Evolutionary conservation across 805 yeast species (phyloP).

Genomic region (Wickerhamomyces rabaulensis): DNA sequence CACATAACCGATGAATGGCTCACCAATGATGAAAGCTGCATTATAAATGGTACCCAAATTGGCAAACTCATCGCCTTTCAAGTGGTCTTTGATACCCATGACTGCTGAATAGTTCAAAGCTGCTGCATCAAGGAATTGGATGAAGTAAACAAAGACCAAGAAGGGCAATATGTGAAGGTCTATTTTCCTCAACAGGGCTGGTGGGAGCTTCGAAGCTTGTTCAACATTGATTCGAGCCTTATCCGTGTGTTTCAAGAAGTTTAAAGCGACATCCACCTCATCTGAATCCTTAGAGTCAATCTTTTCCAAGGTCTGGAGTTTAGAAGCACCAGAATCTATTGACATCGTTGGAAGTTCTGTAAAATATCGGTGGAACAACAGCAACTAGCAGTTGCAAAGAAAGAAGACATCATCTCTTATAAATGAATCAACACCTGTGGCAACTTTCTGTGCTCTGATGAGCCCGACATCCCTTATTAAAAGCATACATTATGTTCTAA

Average conservation of each 20-base stretch:
- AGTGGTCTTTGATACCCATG: constrained; percentile 51
- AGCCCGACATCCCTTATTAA: background rate
- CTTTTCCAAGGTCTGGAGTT: background rate
- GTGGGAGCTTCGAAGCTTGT: background rate
- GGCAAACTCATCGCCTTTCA: constrained; percentile 41
- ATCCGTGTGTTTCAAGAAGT: constrained; percentile 1
- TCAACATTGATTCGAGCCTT: background rate
- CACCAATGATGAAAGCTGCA: constrained; percentile 45
- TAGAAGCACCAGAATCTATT: background rate
- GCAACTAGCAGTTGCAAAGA: too few species aligned
- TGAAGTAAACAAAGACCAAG: constrained; percentile 43
- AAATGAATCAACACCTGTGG: too few species aligned
- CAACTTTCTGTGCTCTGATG: too few species aligned
- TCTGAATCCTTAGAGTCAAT: background rate
- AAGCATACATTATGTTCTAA: background rate
- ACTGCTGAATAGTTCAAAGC: constrained; percentile 54
- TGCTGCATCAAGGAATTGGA: constrained; percentile 51
- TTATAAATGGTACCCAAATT: constrained; percentile 46
- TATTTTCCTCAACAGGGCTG: constrained; percentile 7
- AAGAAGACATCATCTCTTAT: too few species aligned
- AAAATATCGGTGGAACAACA: too few species aligned
- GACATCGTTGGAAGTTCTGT: background rate
- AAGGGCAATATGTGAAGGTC: constrained; percentile 21
- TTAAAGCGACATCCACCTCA: constrained; percentile 4
- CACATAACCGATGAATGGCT: constrained; percentile 38